These are phyloP conservation scores for Tuber borchii DNA, from an alignment of 495 filamentous ascomycete genomes.

Conservation along the genomic window DNA sequence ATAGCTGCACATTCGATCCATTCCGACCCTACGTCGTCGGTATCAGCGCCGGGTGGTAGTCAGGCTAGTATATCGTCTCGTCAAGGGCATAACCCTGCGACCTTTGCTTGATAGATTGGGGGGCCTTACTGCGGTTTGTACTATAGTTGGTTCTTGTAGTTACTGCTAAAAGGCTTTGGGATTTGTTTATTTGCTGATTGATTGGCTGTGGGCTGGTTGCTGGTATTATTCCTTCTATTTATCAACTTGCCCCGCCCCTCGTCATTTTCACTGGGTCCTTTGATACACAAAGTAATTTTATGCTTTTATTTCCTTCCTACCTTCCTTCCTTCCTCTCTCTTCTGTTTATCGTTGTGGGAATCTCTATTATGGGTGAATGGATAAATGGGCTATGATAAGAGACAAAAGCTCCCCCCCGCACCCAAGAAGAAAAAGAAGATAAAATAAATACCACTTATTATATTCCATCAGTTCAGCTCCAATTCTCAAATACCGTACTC, in stretches of 20 bases:
- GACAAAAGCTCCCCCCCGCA: background rate
- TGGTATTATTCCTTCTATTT: background rate
- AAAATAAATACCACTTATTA: background rate
- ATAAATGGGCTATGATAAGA: background rate
- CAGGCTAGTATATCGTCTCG: conserved; percentile 3
- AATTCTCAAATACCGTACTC: background rate
- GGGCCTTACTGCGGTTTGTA: background rate
- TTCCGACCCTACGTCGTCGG: background rate
- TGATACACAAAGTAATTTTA: background rate
- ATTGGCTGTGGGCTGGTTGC: background rate
- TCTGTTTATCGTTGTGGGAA: background rate
- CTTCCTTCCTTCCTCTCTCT: too few species aligned
- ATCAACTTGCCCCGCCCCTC: background rate
- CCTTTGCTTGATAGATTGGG: background rate
- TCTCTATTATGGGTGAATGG: background rate
- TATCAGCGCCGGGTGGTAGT: background rate
- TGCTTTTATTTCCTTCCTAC: background rate
- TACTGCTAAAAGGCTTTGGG: background rate
- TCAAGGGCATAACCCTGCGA: background rate
- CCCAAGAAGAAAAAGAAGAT: too few species aligned
- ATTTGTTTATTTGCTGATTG: background rate
- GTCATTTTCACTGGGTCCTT: background rate
- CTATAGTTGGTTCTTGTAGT: background rate
- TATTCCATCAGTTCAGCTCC: background rate
- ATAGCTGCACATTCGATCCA: conserved; percentile 22